Percentiles rank a stretch among this genome's conserved stretches.
phyloP scores from a whole-genome alignment of 148 eudicot genomes.

The Vaccinium macrocarpon region DNA sequence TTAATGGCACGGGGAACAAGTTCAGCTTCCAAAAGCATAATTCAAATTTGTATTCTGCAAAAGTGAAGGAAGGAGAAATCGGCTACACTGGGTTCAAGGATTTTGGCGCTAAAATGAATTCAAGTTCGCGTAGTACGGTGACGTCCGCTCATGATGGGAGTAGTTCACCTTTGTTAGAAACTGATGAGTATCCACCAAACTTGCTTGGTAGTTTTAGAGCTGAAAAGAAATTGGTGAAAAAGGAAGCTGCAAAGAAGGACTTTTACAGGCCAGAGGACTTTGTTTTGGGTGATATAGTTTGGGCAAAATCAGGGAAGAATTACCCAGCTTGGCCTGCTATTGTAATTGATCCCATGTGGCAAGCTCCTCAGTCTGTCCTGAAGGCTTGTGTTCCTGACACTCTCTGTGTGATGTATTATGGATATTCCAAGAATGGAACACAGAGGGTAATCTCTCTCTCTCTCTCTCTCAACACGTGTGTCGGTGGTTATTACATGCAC shows the following conservation, averaged over 20 bases:
- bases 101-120: constrained; percentile 23
- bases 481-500: not conserved
- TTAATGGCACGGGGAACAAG: constrained; percentile 23
- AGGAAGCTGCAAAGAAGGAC: constrained; percentile 29
- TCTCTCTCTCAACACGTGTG: not conserved
- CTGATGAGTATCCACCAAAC: constrained; percentile 23
- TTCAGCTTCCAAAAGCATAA: constrained; percentile 32
- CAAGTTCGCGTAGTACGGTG: constrained; percentile 25
- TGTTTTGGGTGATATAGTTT: constrained; percentile 54
- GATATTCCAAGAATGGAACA: constrained; percentile 53
- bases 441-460: constrained; percentile 39
- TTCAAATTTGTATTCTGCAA: constrained; percentile 46
- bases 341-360: constrained; percentile 55
- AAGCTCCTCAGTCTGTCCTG: constrained; percentile 59
- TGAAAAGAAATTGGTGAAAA: constrained; percentile 21
- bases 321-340: constrained; percentile 75
- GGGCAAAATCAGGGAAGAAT: constrained; percentile 74
- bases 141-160: constrained; percentile 26
- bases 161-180: constrained; percentile 23
- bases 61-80: constrained; percentile 37
- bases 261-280: constrained; percentile 49
- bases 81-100: constrained; percentile 27
- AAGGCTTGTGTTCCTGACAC: constrained; percentile 58
- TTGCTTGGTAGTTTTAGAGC: constrained; percentile 15
- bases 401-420: constrained; percentile 65